A percentile compares a stretch with the other conserved stretches of the same genome.
phyloP scores from a whole-genome alignment of 805 yeast species.

The Babjeviella inositovora region DNA sequence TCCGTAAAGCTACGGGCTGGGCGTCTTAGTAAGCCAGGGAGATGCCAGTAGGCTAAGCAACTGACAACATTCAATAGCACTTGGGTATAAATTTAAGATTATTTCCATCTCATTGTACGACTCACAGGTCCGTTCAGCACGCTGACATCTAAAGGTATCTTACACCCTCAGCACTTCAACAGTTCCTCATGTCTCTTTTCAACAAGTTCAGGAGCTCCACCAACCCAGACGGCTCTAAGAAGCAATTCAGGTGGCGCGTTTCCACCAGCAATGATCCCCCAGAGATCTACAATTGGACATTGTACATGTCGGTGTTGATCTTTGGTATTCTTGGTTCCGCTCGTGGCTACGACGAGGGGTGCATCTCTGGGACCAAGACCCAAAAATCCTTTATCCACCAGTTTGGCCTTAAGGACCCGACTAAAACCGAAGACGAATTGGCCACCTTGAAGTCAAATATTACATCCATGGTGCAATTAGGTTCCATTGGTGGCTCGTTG shows the following conservation, averaged over 20 bases:
- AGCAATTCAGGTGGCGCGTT: constrained; percentile 9
- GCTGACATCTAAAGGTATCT: no score
- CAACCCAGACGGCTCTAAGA: neutral
- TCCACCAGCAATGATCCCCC: constrained; percentile 17
- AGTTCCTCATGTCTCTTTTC: neutral
- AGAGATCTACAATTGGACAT: constrained; percentile 27
- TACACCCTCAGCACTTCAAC: no score
- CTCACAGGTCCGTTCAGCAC: no score
- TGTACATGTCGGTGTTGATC: constrained; percentile 24
- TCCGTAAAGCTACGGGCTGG: no score
- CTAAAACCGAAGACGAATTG: constrained; percentile 13
- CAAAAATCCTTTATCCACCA: constrained; percentile 20
- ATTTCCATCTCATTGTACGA: no score
- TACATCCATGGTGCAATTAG: constrained; percentile 41
- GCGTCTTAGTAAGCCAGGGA: no score
- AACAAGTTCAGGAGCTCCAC: neutral
- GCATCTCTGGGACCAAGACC: constrained; percentile 24
- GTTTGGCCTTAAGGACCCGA: constrained; percentile 26
- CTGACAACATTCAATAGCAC: no score
- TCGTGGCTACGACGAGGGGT: constrained; percentile 44
- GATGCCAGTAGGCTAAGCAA: no score
- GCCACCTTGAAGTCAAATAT: constrained; percentile 36
- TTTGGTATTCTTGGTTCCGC: constrained; percentile 42
- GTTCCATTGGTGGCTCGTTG: constrained; percentile 36
- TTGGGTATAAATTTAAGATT: no score